Base-by-base conservation (phyloP, 1,284 basidiomycete species). In the Volvariella surrecta region DNA sequence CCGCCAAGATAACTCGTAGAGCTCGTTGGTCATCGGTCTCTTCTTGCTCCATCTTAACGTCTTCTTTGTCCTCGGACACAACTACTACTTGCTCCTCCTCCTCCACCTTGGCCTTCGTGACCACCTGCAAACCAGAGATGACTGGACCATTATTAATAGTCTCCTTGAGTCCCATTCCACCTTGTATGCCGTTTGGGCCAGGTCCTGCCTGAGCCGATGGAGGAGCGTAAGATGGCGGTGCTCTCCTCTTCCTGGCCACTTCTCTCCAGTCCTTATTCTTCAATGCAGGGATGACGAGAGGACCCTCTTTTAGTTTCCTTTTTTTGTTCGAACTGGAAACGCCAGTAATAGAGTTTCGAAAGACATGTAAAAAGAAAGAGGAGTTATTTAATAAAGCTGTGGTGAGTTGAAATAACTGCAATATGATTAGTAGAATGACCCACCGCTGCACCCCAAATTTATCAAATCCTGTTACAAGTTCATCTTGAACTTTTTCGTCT, bases 261-360 rank as follows among this genome's bases (percentile, higher is more conserved):
- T 82, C 82, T 37, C 88, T 70, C 92, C 93, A 97, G 58, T 96
- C 92, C 28, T 78, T 75, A 56, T 96, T 93, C 50, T 89, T 71
- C 34, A 86, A 67, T 0, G 89, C 69, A 3, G 89, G 82, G 40
- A 97, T 96, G 22, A 94, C 78, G 9, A 95, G 73, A 0, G 86
- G 87, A 2, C 69, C 75, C 37, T 81, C 58, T 19, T 73, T 61
- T 31, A 46, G 58, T 48, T 70, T 73, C 44, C 64, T 68, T 40
- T 59, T 70, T 47, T 71, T 57, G 48, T 70, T 60, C 18, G 68
- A 52, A 48, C 75, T 80, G 57, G 40, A 46, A 52, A 45, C 48
- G 40, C 39, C 52, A 50, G 49, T 11, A 28, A 28, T 11, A 28
- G 24, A 11, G 11, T 28, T 28, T 28, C 24, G 11, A 28, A 6